Conservation (phyloP, 768 basidiomycete species). For the Auricularia heimuer region DNA sequence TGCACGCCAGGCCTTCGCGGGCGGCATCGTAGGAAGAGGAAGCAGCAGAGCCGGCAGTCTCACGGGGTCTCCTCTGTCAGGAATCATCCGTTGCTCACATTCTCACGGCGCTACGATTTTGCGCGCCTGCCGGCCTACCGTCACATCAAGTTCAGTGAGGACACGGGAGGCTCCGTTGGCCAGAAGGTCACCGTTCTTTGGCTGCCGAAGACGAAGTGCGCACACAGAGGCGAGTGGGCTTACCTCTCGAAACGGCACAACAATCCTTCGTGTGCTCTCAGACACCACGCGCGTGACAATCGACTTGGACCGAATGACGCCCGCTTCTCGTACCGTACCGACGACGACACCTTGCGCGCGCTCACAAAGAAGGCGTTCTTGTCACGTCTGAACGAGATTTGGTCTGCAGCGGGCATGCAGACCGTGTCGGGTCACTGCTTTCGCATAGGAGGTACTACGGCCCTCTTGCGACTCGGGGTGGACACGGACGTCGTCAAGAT, state of each 20-base stretch:
- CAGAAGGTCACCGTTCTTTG: neutral
- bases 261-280: constrained; percentile 19
- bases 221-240: neutral
- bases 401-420: constrained; percentile 18
- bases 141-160: neutral
- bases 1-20: too few species aligned
- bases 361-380: constrained; percentile 22
- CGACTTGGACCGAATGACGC: constrained; percentile 22
- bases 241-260: neutral
- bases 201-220: neutral
- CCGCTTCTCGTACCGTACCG: constrained; percentile 30
- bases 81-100: too few species aligned
- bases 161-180: neutral
- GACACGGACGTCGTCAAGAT: constrained; percentile 26
- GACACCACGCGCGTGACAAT: constrained; percentile 19
- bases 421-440: constrained; percentile 33
- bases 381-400: constrained; percentile 22
- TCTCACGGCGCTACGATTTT: neutral
- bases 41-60: too few species aligned
- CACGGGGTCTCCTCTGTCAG: too few species aligned
- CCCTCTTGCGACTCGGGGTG: constrained; percentile 22
- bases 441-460: constrained; percentile 32
- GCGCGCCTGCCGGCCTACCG: neutral
- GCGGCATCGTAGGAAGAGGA: too few species aligned
- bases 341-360: constrained; percentile 21